Base-by-base conservation (phyloP, 768 basidiomycete genomes). In the Russula lepida region DNA sequence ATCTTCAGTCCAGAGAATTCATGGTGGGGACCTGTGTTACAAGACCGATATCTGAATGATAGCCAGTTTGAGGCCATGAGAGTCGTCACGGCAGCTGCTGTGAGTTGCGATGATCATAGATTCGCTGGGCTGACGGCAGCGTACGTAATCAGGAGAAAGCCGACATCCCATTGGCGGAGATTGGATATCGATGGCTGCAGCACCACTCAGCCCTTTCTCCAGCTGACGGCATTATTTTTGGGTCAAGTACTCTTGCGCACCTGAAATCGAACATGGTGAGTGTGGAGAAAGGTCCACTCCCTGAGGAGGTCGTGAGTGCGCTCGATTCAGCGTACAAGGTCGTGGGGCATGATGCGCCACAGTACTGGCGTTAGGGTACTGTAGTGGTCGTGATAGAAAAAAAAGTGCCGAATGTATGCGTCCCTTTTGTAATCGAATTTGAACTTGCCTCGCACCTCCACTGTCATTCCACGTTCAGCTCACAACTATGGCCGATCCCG, bases 401-500 rank as follows among this genome's bases (percentile, higher is more conserved):
- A 43, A 43, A n/a, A 19, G 43, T 21, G n/a, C 43, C 21, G 21
- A 27, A 47, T 47, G 12, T 25, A 47, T 27, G 13, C 25, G 25
- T 13, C 25, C 15, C 23, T 47, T 47, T 47, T 47, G 25, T 25
- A 23, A 6, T 23, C 1, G n/a, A 19, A 33, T 33, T 52, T 35
- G 19, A 13, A 35, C 50, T 30, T 30, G 30, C 32, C 12, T 47
- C 43, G 11, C 35, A 32, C 41, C 15, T 27, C 30, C n/a, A 23
- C 15, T 51, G 33, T 37, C 12, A 6, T 23, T 52, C 21, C 8
- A 52, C 57, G 27, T 30, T 39, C 41, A 33, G 25, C 2, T 49
- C 39, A 39, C 56, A 43, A 62, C 9, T 11, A 64, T 64, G 63
- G 60, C 60, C 8, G 63, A 64, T 53, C 37, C 51, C 2, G 33